A percentile compares a stretch with the other conserved stretches of the same genome.
Conservation (phyloP, 2,329 filamentous ascomycete genomes). For the Parastagonospora nodorum region DNA sequence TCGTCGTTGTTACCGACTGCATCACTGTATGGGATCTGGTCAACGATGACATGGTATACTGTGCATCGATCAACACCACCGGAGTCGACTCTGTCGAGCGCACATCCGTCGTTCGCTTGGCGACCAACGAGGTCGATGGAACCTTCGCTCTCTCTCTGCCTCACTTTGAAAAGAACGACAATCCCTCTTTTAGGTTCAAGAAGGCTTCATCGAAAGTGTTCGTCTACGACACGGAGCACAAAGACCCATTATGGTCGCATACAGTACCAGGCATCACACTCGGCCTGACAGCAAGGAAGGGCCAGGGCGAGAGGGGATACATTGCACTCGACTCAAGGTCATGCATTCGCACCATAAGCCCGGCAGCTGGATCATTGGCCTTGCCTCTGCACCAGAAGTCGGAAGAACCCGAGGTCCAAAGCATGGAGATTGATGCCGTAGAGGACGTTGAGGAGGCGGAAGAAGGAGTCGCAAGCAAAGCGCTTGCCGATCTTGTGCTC, state of each 20-base stretch:
- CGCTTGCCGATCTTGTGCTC: conserved; percentile 13
- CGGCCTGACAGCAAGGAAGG: conserved; percentile 66
- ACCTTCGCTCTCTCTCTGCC: conserved; percentile 51
- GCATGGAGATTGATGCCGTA: conserved; percentile 10
- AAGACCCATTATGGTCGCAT: conserved; percentile 63
- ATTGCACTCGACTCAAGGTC: conserved; percentile 76
- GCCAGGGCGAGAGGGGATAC: conserved; percentile 67
- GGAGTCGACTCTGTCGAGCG: conserved; percentile 43
- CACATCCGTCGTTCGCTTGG: conserved; percentile 61
- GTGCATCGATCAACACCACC: conserved; percentile 58
- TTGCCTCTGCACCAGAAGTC: conserved; percentile 40
- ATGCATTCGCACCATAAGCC: conserved; percentile 62
- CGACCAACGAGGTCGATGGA: conserved; percentile 65
- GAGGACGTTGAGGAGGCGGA: conserved; percentile 3
- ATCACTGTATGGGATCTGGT: conserved; percentile 86
- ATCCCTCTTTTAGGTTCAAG: conserved; percentile 44
- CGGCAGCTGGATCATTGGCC: conserved; percentile 30
- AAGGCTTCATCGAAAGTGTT: conserved; percentile 56
- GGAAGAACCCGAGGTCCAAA: conserved; percentile 37
- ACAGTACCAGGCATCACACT: conserved; percentile 64
- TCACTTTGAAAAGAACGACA: conserved; percentile 41
- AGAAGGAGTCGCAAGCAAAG: conserved; percentile 1
- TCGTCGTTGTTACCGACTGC: conserved; percentile 75
- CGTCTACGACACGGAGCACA: conserved; percentile 68
- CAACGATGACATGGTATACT: conserved; percentile 72